Conservation (phyloP, 257 asterid species). For the Orobanche coerulescens region DNA sequence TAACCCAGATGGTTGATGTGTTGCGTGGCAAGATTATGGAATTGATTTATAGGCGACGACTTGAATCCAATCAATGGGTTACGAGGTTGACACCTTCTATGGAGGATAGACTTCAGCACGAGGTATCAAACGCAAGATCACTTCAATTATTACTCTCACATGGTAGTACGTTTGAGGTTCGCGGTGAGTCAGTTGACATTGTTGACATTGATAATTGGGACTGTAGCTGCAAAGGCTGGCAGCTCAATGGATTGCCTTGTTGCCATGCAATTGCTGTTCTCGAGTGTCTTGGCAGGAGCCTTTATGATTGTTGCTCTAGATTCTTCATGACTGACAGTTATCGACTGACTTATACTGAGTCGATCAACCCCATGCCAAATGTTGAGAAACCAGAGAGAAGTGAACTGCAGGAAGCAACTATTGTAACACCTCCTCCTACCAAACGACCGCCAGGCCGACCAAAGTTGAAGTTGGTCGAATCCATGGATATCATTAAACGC, state of each 20-base stretch:
- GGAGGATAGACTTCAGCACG: constrained; percentile 83
- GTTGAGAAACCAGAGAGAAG: constrained; percentile 60
- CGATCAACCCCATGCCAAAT: constrained; percentile 83
- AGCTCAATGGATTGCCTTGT: constrained; percentile 87
- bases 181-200: constrained; percentile 49
- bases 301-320: constrained; percentile 70
- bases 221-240: constrained; percentile 92
- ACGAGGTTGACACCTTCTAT: constrained; percentile 65
- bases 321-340: constrained; percentile 64
- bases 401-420: constrained; percentile 47
- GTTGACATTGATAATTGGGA: constrained; percentile 77
- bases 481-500: constrained; percentile 73
- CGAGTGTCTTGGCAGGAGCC: constrained; percentile 45
- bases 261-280: constrained; percentile 79
- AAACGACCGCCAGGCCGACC: constrained; percentile 95
- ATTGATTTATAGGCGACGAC: constrained; percentile 60
- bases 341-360: constrained; percentile 60
- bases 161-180: constrained; percentile 66
- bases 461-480: constrained; percentile 64
- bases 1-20: constrained; percentile 94
- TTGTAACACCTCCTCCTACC: constrained; percentile 90
- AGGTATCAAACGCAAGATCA: constrained; percentile 49
- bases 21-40: constrained; percentile 93
- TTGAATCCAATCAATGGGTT: constrained; percentile 74
- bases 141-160: constrained; percentile 40